These are phyloP conservation scores for Candida golubevii DNA, from an alignment of 805 yeast species.

Conservation along the genomic window DNA sequence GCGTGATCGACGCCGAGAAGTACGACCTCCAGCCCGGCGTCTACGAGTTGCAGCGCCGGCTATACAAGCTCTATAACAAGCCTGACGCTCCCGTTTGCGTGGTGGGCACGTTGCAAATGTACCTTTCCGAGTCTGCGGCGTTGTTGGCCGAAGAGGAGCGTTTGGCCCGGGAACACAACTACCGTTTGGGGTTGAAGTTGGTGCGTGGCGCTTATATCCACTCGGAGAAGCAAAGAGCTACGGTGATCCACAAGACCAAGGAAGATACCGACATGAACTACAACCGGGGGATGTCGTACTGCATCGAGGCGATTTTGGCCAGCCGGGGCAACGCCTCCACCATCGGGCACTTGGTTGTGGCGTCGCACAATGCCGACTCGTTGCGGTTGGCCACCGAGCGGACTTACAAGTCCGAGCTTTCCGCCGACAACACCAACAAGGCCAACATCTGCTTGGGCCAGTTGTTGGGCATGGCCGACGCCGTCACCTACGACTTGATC, in stretches of 20 bases:
- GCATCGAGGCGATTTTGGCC: conserved; percentile 54
- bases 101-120: conserved; percentile 92
- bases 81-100: conserved; percentile 55
- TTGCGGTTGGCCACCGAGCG: conserved; percentile 64
- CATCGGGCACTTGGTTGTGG: conserved; percentile 80
- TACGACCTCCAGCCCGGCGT: conserved; percentile 87
- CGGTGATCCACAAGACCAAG: conserved; percentile 71
- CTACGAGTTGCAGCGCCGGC: conserved; percentile 78
- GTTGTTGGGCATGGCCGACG: conserved; percentile 93
- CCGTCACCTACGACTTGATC: conserved; percentile 72
- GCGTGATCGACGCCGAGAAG: conserved; percentile 90
- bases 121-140: conserved; percentile 65
- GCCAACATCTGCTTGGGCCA: conserved; percentile 82
- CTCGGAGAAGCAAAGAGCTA: conserved; percentile 67
- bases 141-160: conserved; percentile 59
- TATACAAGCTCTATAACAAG: conserved; percentile 71
- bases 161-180: conserved; percentile 56
- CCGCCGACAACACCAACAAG: conserved; percentile 21
- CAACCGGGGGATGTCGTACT: conserved; percentile 60
- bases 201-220: conserved; percentile 97
- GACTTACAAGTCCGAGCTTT: conserved; percentile 26
- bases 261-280: conserved; percentile 75
- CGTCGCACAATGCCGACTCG: conserved; percentile 84
- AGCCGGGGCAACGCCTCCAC: conserved; percentile 43
- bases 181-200: conserved; percentile 79